Evolutionary conservation across 2,329 filamentous ascomycete genomes (phyloP), one percentile per base, ranked within the genome.

Genomic region (Fusarium sp.): DNA sequence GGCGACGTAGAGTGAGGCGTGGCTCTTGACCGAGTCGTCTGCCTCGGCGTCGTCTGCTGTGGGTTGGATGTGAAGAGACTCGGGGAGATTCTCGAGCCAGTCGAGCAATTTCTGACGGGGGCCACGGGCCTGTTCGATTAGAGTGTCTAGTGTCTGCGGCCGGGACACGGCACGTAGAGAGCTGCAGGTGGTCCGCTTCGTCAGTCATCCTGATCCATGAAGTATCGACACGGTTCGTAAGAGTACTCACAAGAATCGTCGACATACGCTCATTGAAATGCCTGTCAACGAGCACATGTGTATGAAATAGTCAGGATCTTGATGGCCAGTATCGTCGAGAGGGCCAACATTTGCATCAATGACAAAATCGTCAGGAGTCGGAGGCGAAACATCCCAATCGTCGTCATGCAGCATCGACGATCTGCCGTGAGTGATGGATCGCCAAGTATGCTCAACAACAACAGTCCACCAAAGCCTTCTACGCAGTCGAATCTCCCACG

Each of bases 381-480:
- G 54, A 3, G 68, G 63, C 13, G 67, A 54, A 8, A 76, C 73
- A 43, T 70, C 67, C 65, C 70, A 76, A 59, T 76, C 73, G 45
- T 76, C 73, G 11, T 71, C 65, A 25, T 63, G 56, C 20, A 74
- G n/a, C 67, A 72, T 73, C 1, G 67, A 67, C 6, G 72, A 54
- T 30, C 72, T 54, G 5, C 73, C 73, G 30, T 76, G 73, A 16
- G 72, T 76, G 35, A 76, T 58, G 5, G 73, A 59, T 8, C 73
- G 73, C 73, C 73, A 76, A 43, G 62, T 73, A 27, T 74, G 63
- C 41, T 76, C 73, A 25, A 67, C 65, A 4, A 73, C 64, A 6
- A 74, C 72, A 9, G 71, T 41, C 72, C 73, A 76, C 73, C 73
- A 76, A 14, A 76, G 45, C 43, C 73, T 34, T 43, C 73, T 67